Base-by-base conservation (phyloP, 1,284 basidiomycete species). In the Entoloma clypeatum region DNA sequence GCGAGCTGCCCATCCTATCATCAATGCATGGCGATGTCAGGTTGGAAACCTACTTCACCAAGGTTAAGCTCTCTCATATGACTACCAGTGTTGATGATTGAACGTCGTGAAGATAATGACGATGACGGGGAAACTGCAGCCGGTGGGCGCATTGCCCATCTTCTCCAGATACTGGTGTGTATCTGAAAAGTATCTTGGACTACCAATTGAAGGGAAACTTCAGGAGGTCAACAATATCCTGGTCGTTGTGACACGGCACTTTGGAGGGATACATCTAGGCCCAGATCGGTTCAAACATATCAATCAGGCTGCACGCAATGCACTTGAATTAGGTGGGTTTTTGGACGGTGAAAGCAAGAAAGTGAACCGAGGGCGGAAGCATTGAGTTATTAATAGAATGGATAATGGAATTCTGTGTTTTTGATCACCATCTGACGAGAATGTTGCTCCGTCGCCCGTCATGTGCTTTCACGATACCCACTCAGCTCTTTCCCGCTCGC, bases 71-170 rank as follows among this genome's bases (percentile, higher is more conserved):
- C 25, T 35, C 22, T 13, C 34, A 1, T 24, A 19, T 16, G 28
- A 32, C 22, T 13, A 29, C 14, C 9, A 16, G 27, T 33, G 9
- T 16, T 19, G 16, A 26, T 39, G 29, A 11, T 29, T 31, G 39
- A 39, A 33, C 13, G 36, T 40, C 21, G 13, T 35, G 29, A 49
- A 93, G 92, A 96, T 58, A 93, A 94, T 47, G 90, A 94, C 48
- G 93, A 97, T 48, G 89, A 96, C 48, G 90, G 92, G 1, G 93
- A 97, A 64, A 83, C 85, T 0, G 91, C 91, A 1, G 93, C 93
- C 5, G 92, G 93, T 5, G 79, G 84, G 22, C 77, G 92, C 3
- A 64, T 96, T 17, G 88, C 87, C 1, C 92, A 95, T 61, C 71
- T 96, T 1, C 65, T 96, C 5, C 90, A 93, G 47, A 92, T 95